Percentiles rank a stretch among this genome's conserved stretches.
phyloP scores from a whole-genome alignment of 495 filamentous ascomycete species.

The Mycothermus thermophilus region DNA sequence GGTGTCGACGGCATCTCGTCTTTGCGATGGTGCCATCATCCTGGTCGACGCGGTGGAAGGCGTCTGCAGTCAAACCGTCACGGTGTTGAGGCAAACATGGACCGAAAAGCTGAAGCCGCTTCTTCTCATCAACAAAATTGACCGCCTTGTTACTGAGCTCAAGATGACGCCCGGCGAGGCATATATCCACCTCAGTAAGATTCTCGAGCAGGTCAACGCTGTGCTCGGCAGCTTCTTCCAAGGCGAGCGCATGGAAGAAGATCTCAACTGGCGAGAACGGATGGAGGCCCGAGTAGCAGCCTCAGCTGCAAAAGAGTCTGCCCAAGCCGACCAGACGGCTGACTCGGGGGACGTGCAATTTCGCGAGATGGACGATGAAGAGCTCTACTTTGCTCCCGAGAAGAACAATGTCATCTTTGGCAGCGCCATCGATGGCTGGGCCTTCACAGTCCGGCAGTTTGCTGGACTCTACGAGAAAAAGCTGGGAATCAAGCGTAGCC shows the following conservation, averaged over 20 bases:
- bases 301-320: constrained; percentile 33
- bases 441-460: constrained; percentile 91
- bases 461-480: constrained; percentile 92
- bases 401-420: constrained; percentile 99
- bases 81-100: constrained; percentile 90
- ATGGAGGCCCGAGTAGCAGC: constrained; percentile 73
- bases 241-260: constrained; percentile 97
- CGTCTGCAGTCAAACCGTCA: constrained; percentile 96
- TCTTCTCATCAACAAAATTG: constrained; percentile 96
- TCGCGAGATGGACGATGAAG: constrained; percentile 89
- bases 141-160: constrained; percentile 81
- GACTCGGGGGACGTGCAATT: constrained; percentile 51
- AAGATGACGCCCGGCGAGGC: constrained; percentile 86
- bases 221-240: constrained; percentile 97
- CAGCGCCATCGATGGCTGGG: constrained; percentile 95
- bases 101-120: constrained; percentile 90
- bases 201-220: constrained; percentile 91
- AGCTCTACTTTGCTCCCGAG: constrained; percentile 94
- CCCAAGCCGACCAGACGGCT: constrained; percentile 34
- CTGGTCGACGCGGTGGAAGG: constrained; percentile 97
- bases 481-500: constrained; percentile 79
- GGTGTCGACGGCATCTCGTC: constrained; percentile 84
- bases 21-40: constrained; percentile 90
- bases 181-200: constrained; percentile 74
- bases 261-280: constrained; percentile 86